Percentiles rank a stretch among this genome's conserved stretches.
Evolutionary conservation across 139 green algal species (phyloP).

Genomic region (Haematococcus lacustris): DNA sequence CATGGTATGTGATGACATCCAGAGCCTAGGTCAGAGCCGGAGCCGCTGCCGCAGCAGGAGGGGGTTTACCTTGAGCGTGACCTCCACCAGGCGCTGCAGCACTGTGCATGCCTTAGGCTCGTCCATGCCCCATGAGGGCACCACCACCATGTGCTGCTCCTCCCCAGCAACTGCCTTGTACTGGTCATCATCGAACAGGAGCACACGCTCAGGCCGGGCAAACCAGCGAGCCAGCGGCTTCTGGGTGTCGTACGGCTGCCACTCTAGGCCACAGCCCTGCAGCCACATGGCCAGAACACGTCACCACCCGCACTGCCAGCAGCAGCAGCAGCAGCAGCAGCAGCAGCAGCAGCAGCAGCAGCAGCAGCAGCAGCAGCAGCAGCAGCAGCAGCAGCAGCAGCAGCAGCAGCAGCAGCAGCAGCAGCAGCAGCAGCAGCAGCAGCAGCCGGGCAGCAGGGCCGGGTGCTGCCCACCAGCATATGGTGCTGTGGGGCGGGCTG

Average conservation of each 20-base stretch:
- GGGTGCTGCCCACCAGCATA: not conserved
- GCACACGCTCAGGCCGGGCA: conserved; percentile 7
- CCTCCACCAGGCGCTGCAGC: not conserved
- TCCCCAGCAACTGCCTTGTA: conserved; percentile 25
- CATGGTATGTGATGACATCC: too few relatives aligned
- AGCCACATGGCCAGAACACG: not conserved
- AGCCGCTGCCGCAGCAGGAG: conserved; percentile 1
- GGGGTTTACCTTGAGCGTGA: too few relatives aligned
- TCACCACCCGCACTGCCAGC: not conserved
- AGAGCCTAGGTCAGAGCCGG: too few relatives aligned
- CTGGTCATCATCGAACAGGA: conserved; percentile 26
- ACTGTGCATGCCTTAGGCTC: not conserved
- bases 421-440: not conserved
- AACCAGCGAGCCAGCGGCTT: conserved; percentile 35
- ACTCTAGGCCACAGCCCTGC: too few relatives aligned
- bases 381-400: too few relatives aligned
- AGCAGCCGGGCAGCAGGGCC: too few relatives aligned
- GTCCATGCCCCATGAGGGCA: conserved; percentile 23
- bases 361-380: too few relatives aligned
- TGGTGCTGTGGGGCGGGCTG: not conserved
- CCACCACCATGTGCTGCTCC: conserved; percentile 27
- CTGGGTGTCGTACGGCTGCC: conserved; percentile 31
- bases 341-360: too few relatives aligned
- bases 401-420: not conserved
- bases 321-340: not conserved